Percentiles rank a stretch among this genome's conserved stretches.
Evolutionary conservation across 441 rosid species (phyloP).

Genomic region (Rhodomyrtus psidioides): DNA sequence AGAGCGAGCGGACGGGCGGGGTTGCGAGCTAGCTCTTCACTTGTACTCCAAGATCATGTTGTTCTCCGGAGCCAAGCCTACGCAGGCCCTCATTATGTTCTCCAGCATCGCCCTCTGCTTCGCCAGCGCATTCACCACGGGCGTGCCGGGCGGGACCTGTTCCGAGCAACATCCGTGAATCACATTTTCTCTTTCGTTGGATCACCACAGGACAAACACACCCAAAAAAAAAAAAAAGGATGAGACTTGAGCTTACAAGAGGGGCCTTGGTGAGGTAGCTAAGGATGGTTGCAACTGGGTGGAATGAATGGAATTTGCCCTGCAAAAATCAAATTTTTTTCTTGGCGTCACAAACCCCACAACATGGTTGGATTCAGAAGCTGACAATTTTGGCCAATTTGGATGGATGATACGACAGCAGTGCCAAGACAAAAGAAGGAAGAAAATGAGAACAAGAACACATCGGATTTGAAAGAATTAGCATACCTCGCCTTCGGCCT

Average conservation of each 20-base stretch:
- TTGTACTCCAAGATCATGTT: constrained; percentile 98
- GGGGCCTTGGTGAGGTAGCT: constrained; percentile 98
- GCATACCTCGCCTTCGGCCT: constrained; percentile 75
- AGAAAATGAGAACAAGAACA: neutral
- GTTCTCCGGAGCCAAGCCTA: constrained; percentile 90
- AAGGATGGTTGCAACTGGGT: constrained; percentile 94
- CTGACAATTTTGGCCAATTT: neutral
- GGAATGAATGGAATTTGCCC: constrained; percentile 94
- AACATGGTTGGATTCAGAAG: neutral
- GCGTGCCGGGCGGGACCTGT: constrained; percentile 94
- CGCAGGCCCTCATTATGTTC: constrained; percentile 88
- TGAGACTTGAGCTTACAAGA: constrained; percentile 44
- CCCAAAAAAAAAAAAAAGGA: neutral
- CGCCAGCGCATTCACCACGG: constrained; percentile 89
- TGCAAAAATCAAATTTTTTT: constrained; percentile 10
- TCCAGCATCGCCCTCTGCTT: constrained; percentile 98
- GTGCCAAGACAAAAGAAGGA: neutral
- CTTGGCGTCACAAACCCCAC: neutral
- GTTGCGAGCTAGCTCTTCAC: constrained; percentile 21
- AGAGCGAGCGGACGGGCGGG: neutral
- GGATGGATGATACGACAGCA: neutral
- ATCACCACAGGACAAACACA: too few species aligned
- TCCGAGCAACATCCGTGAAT: neutral
- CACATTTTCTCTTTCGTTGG: neutral
- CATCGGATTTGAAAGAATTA: neutral